Conservation (phyloP, 768 basidiomycete genomes). For the Neoboletus subvelutipes region DNA sequence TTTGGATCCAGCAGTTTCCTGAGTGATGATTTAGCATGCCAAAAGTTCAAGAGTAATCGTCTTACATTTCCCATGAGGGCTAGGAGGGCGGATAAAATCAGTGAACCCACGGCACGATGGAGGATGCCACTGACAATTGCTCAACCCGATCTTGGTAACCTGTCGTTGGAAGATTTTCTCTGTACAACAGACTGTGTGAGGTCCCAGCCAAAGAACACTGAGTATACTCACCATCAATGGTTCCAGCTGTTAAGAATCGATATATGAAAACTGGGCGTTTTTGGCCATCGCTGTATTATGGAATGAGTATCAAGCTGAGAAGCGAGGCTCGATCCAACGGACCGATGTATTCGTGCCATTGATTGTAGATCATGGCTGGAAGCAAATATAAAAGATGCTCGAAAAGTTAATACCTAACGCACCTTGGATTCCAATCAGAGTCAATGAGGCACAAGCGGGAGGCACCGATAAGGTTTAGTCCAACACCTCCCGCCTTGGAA, state of each 20-base stretch:
- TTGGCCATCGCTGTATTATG: conserved; percentile 77
- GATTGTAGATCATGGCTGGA: conserved; percentile 87
- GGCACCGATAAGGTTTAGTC: conserved; percentile 90
- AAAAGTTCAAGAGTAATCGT: neutral
- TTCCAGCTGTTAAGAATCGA: conserved; percentile 79
- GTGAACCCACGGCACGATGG: conserved; percentile 5
- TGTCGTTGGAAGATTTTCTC: conserved; percentile 94
- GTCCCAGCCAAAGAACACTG: neutral
- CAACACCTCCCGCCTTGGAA: conserved; percentile 94
- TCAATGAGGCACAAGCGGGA: conserved; percentile 86
- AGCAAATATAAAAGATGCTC: neutral
- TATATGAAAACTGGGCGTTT: conserved; percentile 90
- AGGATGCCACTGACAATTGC: conserved; percentile 66
- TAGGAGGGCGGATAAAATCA: conserved; percentile 28
- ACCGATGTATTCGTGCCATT: conserved; percentile 97
- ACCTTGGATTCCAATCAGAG: conserved; percentile 95
- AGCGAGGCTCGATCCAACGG: conserved; percentile 9
- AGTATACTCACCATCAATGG: conserved; percentile 73
- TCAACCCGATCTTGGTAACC: conserved; percentile 89
- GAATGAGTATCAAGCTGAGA: conserved; percentile 7
- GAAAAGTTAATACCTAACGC: conserved; percentile 3
- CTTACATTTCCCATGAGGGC: conserved; percentile 72
- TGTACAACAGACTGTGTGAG: conserved; percentile 28
- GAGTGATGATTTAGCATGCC: conserved; percentile 11
- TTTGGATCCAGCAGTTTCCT: conserved; percentile 56